Evolutionary conservation across 2,329 filamentous ascomycete species (phyloP).

Genomic region (Penicillium digitatum): DNA sequence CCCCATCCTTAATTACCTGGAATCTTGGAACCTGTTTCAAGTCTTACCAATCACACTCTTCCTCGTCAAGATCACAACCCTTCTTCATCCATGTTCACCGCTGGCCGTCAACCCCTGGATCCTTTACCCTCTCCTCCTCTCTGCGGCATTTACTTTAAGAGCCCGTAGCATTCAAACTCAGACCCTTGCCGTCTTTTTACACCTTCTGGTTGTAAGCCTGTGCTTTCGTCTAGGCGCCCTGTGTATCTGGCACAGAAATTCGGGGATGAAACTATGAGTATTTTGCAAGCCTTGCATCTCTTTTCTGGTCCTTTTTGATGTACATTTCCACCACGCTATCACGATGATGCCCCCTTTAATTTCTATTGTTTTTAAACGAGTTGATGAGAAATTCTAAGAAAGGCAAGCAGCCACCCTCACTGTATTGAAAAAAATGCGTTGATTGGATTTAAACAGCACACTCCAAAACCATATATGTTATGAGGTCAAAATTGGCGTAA

Average conservation of each 20-base stretch:
- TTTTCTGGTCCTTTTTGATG: neutral
- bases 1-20: conserved; percentile 22
- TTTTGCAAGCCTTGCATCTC: neutral
- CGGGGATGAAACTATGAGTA: neutral
- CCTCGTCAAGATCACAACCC: conserved; percentile 61
- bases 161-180: conserved; percentile 37
- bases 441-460: neutral
- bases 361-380: neutral
- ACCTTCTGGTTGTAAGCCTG: conserved; percentile 45
- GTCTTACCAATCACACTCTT: conserved; percentile 60
- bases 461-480: neutral
- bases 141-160: conserved; percentile 63
- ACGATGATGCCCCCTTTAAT: neutral
- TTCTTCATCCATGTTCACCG: conserved; percentile 68
- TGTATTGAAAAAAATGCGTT: neutral
- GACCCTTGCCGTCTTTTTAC: conserved; percentile 44
- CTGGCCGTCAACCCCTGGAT: conserved; percentile 63
- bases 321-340: neutral
- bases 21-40: conserved; percentile 29
- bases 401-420: neutral
- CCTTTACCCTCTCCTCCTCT: conserved; percentile 61
- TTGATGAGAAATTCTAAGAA: neutral
- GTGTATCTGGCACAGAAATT: conserved; percentile 27
- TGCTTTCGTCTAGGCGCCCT: conserved; percentile 38
- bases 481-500: neutral